Base-by-base conservation (phyloP, 306 rosid genomes). In the Alnus rubra region DNA sequence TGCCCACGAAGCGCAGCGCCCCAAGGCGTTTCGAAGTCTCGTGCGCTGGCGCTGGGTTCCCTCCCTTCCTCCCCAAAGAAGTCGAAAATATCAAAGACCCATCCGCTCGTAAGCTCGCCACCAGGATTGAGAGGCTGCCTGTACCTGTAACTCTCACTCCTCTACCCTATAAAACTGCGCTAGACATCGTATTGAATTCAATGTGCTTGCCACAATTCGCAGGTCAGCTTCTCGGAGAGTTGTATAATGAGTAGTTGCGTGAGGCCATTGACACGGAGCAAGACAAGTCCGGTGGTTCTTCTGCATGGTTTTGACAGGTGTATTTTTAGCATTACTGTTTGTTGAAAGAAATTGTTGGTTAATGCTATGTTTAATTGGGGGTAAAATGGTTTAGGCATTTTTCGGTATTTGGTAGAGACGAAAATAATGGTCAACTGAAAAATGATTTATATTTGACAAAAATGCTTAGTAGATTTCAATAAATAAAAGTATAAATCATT, bases 241-340 rank as follows among this genome's bases (percentile, higher is more conserved):
- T 74, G 86, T 82, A 89, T 92, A 45, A 88, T 91, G 98, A 94
- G 92, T 71, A 94, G 97, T 81, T 90, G 94, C 56, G 97, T 94
- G 80, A 94, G 80, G 87, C 95, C 98, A 45, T 56, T 85, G 80
- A 79, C 83, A 68, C 85, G 82, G 84, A 87, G 81, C 78, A 69
- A 88, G 80, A 84, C 81, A 75, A 84, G 83, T 80, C 98, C 97
- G 10, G 68, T 94, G 76, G 97, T 94, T 87, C 97, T 94, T 89
- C 90, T 94, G 30, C 97, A 94, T 73, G 94, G 97, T 74, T 94
- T 94, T 73, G 98, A 94, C 88, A 92, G 97, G 98, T 49, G 14
- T 92, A 13, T 74, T 83, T 52, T 72, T 69, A 80, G 30, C 71
- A 48, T 74, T 30, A 51, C 13, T 47, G 33, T 77, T 71, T 45